Percentiles rank a stretch among this genome's conserved stretches.
These are phyloP conservation scores for Diutina siamensis DNA, from an alignment of 1,139 yeast species.

Conservation along the genomic window DNA sequence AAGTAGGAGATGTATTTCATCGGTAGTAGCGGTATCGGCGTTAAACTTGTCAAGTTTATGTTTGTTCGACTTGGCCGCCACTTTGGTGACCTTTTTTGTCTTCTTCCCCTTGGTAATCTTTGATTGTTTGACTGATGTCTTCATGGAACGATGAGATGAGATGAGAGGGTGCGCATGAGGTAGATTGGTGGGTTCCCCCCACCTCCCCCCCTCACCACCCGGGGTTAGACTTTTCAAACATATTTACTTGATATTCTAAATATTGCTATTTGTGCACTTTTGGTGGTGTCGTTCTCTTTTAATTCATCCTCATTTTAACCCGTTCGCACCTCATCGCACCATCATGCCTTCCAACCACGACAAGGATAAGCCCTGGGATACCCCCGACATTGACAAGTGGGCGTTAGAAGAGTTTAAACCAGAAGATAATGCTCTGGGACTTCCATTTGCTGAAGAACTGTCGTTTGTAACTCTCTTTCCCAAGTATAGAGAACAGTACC, in stretches of 20 bases:
- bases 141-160: neutral
- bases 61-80: conserved; percentile 22
- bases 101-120: neutral
- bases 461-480: conserved; percentile 94
- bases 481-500: conserved; percentile 85
- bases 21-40: conserved; percentile 21
- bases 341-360: conserved; percentile 84
- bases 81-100: conserved; percentile 8
- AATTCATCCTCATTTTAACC: neutral
- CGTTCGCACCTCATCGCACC: neutral
- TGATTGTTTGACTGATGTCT: neutral
- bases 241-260: no score
- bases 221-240: no score
- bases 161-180: neutral
- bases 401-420: conserved; percentile 76
- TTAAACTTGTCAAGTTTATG: conserved; percentile 34
- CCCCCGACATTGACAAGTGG: conserved; percentile 95
- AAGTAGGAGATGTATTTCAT: conserved; percentile 22
- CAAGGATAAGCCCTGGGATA: conserved; percentile 97
- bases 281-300: no score
- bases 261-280: no score
- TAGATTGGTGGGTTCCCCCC: no score
- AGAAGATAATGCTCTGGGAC: conserved; percentile 66
- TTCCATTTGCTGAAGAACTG: conserved; percentile 86
- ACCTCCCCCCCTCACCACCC: no score